Evolutionary conservation across 306 rosid genomes (phyloP).

Genomic region (Geum urbanum): DNA sequence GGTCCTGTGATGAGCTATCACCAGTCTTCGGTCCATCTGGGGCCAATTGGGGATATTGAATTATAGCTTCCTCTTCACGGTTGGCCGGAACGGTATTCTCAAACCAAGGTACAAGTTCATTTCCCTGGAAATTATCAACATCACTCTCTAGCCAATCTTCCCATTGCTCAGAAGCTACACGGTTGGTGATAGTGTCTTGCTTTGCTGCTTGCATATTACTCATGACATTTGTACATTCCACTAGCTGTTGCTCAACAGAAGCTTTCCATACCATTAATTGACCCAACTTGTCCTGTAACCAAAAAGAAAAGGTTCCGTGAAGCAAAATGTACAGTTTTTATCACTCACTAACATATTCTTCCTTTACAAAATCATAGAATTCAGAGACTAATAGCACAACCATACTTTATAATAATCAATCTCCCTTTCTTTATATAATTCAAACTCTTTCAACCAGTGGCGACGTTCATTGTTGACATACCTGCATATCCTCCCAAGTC

Average conservation of each 20-base stretch:
- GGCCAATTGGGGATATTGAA: conserved; percentile 36
- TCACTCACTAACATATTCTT: not conserved
- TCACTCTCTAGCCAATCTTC: conserved; percentile 67
- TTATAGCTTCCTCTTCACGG: conserved; percentile 35
- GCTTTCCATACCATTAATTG: conserved; percentile 64
- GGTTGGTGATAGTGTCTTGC: conserved; percentile 39
- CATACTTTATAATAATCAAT: not conserved
- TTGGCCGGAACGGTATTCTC: conserved; percentile 49
- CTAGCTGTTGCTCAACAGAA: conserved; percentile 57
- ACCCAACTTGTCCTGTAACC: conserved; percentile 54
- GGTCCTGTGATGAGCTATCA: conserved; percentile 19
- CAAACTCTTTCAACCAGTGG: not conserved
- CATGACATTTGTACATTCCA: conserved; percentile 48
- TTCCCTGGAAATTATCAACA: conserved; percentile 46
- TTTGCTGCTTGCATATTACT: conserved; percentile 43
- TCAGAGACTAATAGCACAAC: not conserved
- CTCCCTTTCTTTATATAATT: not conserved
- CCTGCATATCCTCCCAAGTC: conserved; percentile 74
- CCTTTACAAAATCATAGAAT: not conserved
- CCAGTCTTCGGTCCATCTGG: conserved; percentile 27
- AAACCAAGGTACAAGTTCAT: conserved; percentile 59
- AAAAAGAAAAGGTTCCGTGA: conserved; percentile 1
- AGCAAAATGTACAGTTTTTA: conserved; percentile 10
- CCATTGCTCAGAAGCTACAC: conserved; percentile 59
- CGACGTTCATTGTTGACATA: conserved; percentile 23